A percentile compares a stretch with the other conserved stretches of the same genome.
Evolutionary conservation across 768 basidiomycete species (phyloP).

Genomic region (Chalciporus piperatus): DNA sequence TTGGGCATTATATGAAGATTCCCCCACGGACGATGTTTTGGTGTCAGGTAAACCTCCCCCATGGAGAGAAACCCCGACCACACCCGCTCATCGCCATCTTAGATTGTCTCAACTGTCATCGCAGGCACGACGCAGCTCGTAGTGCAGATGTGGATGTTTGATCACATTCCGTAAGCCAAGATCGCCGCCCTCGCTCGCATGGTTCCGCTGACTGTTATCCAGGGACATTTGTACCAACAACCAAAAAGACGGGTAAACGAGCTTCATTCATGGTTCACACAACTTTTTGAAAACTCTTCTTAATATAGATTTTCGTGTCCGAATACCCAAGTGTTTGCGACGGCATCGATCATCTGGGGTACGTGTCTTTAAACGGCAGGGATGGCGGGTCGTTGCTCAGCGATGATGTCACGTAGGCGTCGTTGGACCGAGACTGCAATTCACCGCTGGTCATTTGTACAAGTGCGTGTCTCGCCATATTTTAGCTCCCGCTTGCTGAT

Average conservation of each 20-base stretch:
- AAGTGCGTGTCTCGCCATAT: conserved; percentile 39
- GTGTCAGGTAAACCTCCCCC: conserved; percentile 45
- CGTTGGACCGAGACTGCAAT: conserved; percentile 60
- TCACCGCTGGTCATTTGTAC: conserved; percentile 55
- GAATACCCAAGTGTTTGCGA: conserved; percentile 49
- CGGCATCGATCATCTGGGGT: conserved; percentile 55
- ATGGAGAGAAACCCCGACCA: neutral
- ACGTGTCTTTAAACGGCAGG: neutral
- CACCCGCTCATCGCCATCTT: neutral
- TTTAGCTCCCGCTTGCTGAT: conserved; percentile 12
- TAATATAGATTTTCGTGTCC: conserved; percentile 47
- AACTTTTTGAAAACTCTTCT: neutral
- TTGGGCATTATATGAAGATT: conserved; percentile 64
- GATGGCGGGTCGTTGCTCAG: conserved; percentile 9
- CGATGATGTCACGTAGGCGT: conserved; percentile 45
- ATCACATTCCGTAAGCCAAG: conserved; percentile 47
- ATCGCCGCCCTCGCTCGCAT: neutral
- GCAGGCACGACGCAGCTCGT: conserved; percentile 73
- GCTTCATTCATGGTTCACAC: neutral
- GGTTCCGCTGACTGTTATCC: conserved; percentile 1
- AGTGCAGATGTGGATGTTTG: conserved; percentile 74
- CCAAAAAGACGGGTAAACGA: conserved; percentile 40
- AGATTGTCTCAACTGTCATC: conserved; percentile 63
- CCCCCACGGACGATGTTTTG: conserved; percentile 73
- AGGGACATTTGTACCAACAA: conserved; percentile 46